Base-by-base conservation (phyloP, 306 rosid genomes). In the Quercus mongolica region DNA sequence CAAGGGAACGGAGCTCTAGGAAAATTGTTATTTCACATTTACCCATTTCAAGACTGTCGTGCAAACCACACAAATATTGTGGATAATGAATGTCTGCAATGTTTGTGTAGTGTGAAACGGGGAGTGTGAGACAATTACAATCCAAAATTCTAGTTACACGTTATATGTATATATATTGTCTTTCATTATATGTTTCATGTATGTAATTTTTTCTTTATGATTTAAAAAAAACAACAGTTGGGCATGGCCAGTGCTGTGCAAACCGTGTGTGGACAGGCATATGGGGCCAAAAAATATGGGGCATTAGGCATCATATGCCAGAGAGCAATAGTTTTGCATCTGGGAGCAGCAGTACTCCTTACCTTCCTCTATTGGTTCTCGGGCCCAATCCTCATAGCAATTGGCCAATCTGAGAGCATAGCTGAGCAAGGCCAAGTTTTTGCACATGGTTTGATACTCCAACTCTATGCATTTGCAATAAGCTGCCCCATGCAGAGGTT, bases 201-300 rank as follows among this genome's bases (percentile, higher is more conserved):
- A 41, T 41, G 46, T 38, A 38, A 38, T 38, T 38, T 0, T 38
- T 38, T 6, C 44, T 38, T 38, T 38, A 2, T 38, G 44, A 38
- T 38, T 0, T 0, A 38, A 38, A 38, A 35, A 15, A 28, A 28
- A 63, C n/a, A 71, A 35, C 77, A 90, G 97, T 46, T 89, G 69
- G 97, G 95, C 2, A 90, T 92, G 95, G 94, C 97, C 5, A 89
- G 91, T 79, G 97, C 93, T 0, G 93, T 90, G 71, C 95, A 90
- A 87, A 92, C 94, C 2, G 89, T 90, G 20, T 92, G 95, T 75
- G 95, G 97, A 14, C 95, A 89, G 81, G 95, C 97, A 30, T 89
- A 84, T 38, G 95, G 95, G 18, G 97, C 97, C 2, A 87, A 79
- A 41, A 92, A 79, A 31, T 41, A 80, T 49, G 62, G 75, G 49